Evolutionary conservation across 1,284 basidiomycete species (phyloP), one percentile per base, ranked within the genome.

Genomic region (Microbotryomycetes sp.): DNA sequence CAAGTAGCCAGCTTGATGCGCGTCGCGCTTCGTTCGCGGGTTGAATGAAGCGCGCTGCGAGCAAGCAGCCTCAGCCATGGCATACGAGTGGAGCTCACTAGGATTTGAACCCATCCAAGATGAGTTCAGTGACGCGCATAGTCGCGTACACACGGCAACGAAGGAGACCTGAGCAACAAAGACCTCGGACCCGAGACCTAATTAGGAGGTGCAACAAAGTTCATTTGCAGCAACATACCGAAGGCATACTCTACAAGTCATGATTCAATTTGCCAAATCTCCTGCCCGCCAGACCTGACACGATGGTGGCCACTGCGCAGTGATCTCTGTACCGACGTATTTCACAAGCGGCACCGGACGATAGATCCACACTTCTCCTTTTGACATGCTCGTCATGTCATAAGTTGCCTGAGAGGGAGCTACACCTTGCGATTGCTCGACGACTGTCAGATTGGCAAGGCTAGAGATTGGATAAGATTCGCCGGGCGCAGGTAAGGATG

Each of bases 51-150:
- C 48, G n/a, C n/a, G n/a, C n/a, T n/a, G n/a, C n/a, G n/a, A 51
- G 6, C 5, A 45, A 21, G 49, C 35, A 18, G 21, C 16, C 45
- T 29, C 54, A 41, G 49, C 15, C 13, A 45, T 29, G n/a, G 45
- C 15, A 53, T 18, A 58, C 45, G 59, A 51, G n/a, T n/a, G n/a
- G n/a, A n/a, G 47, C 54, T 28, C 11, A 55, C 54, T 68, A 74
- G 62, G 71, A 75, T 73, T 78, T 78, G 76, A 78, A 78, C 55
- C 77, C 77, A 67, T 78, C 77, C 59, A 78, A 74, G 67, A 78
- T 77, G 61, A 78, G 74, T 64, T 78, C 77, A 45, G 75, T 73
- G 59, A 77, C 74, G 56, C 75, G 70, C 76, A 77, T 77, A 5
- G 18, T n/a, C n/a, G n/a, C n/a, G n/a, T n/a, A n/a, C n/a, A n/a